A percentile compares a stretch with the other conserved stretches of the same genome.
Evolutionary conservation across 1,284 basidiomycete genomes (phyloP).

Genomic region (Leccinum solheimii): DNA sequence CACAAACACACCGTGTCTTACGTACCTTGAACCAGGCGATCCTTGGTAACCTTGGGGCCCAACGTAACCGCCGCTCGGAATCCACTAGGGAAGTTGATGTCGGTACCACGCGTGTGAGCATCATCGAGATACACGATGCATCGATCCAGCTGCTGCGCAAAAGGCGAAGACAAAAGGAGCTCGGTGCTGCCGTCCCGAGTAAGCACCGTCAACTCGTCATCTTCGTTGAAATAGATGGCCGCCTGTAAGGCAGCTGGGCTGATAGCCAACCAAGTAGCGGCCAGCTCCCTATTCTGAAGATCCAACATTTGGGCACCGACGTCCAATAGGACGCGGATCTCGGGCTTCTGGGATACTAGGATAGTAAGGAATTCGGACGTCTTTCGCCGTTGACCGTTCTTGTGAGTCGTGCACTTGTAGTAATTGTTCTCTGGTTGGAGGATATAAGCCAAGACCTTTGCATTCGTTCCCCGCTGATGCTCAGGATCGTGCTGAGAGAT

Average conservation of each 20-base stretch:
- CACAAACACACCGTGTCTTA: no score
- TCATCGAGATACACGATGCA: background rate
- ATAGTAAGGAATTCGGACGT: background rate
- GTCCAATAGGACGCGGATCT: background rate
- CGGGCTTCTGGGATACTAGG: background rate
- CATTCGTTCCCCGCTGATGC: slow-evolving; percentile 1
- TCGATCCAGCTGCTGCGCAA: background rate
- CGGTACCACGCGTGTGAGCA: background rate
- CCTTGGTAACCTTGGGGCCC: background rate
- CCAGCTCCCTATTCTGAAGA: background rate
- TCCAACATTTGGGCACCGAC: slow-evolving; percentile 1
- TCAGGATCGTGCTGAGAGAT: background rate
- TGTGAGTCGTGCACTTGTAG: background rate
- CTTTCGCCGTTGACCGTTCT: background rate
- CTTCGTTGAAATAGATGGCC: slow-evolving; percentile 1
- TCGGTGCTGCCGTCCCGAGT: background rate
- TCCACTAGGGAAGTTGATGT: background rate
- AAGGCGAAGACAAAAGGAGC: background rate
- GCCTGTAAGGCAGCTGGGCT: background rate
- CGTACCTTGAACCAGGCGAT: slow-evolving; percentile 1
- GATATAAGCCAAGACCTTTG: background rate
- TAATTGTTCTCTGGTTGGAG: background rate
- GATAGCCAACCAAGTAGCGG: background rate
- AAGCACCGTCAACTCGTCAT: background rate
- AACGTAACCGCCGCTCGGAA: background rate